A percentile compares a stretch with the other conserved stretches of the same genome.
These are phyloP conservation scores for Hirschioporus abietinus DNA, from an alignment of 768 basidiomycete species.

Conservation along the genomic window DNA sequence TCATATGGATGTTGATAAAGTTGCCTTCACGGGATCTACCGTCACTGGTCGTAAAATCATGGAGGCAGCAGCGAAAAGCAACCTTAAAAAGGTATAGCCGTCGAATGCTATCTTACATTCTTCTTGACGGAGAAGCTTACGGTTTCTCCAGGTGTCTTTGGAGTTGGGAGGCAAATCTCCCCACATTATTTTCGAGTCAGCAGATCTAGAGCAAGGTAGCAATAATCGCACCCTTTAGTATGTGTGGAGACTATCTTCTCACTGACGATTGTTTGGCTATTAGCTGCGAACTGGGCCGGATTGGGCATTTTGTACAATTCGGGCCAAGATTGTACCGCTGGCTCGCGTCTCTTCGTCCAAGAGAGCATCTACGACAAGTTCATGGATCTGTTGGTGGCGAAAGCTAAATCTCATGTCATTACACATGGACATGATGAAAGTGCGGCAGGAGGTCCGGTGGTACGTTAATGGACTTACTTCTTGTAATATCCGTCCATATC, in stretches of 20 bases:
- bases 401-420: constrained; percentile 64
- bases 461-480: constrained; percentile 30
- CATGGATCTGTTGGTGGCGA: constrained; percentile 54
- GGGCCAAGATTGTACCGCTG: constrained; percentile 92
- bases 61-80: constrained; percentile 88
- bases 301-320: constrained; percentile 85
- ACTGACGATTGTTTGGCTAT: constrained; percentile 6
- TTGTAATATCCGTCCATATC: neutral
- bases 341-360: constrained; percentile 87
- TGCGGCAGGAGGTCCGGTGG: constrained; percentile 79
- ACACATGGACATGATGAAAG: constrained; percentile 78
- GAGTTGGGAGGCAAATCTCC: constrained; percentile 95
- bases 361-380: constrained; percentile 86
- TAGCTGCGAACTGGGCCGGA: constrained; percentile 81
- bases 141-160: constrained; percentile 60
- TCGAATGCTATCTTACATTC: constrained; percentile 10
- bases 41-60: constrained; percentile 85
- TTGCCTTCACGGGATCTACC: constrained; percentile 94
- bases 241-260: constrained; percentile 3
- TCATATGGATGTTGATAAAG: constrained; percentile 86
- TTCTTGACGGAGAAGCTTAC: constrained; percentile 6
- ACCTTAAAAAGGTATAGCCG: constrained; percentile 77
- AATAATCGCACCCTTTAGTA: constrained; percentile 3
- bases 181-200: constrained; percentile 84
- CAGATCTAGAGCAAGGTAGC: constrained; percentile 80